These are phyloP conservation scores for Macrophomina pseudophaseolina DNA, from an alignment of 2,329 filamentous ascomycete genomes.

Conservation along the genomic window DNA sequence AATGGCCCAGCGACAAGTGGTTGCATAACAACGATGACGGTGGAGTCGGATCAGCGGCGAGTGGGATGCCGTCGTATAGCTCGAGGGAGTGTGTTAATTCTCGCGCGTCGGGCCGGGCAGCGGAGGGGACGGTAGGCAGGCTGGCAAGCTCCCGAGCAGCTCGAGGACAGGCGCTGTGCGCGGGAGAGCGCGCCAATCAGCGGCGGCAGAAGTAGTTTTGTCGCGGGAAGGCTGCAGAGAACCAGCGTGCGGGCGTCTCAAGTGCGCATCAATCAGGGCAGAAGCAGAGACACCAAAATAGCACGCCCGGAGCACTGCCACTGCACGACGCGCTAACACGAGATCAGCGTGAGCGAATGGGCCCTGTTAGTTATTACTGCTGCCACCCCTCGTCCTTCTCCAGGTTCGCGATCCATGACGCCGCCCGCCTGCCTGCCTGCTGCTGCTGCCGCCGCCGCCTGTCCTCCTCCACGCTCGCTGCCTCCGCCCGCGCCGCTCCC, in stretches of 20 bases:
- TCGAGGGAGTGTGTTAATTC: background rate
- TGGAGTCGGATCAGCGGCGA: constrained; percentile 24
- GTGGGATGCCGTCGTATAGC: background rate
- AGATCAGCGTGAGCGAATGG: constrained; percentile 22
- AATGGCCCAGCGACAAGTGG: constrained; percentile 19
- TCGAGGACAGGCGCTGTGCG: background rate
- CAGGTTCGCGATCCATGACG: constrained; percentile 18
- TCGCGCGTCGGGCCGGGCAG: constrained; percentile 12
- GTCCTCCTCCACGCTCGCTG: constrained; percentile 7
- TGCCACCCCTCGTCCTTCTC: constrained; percentile 20
- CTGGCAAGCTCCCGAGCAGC: background rate
- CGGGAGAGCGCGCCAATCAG: constrained; percentile 21
- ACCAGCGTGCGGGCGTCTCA: constrained; percentile 12
- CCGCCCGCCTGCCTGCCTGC: constrained; percentile 2
- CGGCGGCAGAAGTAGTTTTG: background rate
- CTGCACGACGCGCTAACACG: constrained; percentile 19
- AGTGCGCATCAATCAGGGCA: constrained; percentile 22
- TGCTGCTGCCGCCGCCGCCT: background rate
- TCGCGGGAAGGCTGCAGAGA: constrained; percentile 15
- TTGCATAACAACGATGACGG: background rate
- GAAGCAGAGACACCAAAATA: constrained; percentile 15
- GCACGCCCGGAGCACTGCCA: constrained; percentile 18
- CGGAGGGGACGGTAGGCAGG: background rate
- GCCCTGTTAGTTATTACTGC: constrained; percentile 13
- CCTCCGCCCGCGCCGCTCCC: background rate